A percentile compares a stretch with the other conserved stretches of the same genome.
Evolutionary conservation across 805 yeast genomes (phyloP).

Genomic region (Clavispora fructus): DNA sequence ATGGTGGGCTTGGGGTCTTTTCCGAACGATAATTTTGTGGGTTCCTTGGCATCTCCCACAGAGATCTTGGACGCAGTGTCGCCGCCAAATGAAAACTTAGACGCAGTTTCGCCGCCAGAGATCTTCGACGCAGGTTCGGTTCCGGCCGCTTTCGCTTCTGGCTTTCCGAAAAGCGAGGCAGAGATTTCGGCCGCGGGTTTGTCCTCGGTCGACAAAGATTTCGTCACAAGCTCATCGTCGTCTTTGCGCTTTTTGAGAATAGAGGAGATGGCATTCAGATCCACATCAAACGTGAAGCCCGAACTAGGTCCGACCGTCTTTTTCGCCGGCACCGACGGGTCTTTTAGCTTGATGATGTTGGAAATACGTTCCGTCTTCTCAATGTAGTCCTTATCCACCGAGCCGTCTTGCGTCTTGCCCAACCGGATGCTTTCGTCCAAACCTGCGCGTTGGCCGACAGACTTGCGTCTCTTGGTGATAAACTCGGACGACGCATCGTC

Average conservation of each 20-base stretch:
- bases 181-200: neutral
- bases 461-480: neutral
- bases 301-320: conserved; percentile 25
- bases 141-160: neutral
- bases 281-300: conserved; percentile 33
- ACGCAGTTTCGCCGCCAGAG: neutral
- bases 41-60: conserved; percentile 2
- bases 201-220: neutral
- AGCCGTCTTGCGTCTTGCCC: conserved; percentile 10
- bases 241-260: conserved; percentile 17
- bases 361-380: conserved; percentile 21
- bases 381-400: conserved; percentile 25
- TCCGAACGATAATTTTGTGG: conserved; percentile 14
- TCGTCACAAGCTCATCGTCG: conserved; percentile 1
- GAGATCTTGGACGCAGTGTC: conserved; percentile 1
- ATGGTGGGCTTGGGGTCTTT: neutral
- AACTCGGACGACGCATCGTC: conserved; percentile 5
- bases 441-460: conserved; percentile 7
- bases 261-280: conserved; percentile 22
- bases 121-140: neutral
- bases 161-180: neutral
- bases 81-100: conserved; percentile 3
- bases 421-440: conserved; percentile 8
- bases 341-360: conserved; percentile 28
- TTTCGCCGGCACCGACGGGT: conserved; percentile 4